Conservation (phyloP, 2,329 filamentous ascomycete genomes). For the Sclerotinia sclerotiorum region DNA sequence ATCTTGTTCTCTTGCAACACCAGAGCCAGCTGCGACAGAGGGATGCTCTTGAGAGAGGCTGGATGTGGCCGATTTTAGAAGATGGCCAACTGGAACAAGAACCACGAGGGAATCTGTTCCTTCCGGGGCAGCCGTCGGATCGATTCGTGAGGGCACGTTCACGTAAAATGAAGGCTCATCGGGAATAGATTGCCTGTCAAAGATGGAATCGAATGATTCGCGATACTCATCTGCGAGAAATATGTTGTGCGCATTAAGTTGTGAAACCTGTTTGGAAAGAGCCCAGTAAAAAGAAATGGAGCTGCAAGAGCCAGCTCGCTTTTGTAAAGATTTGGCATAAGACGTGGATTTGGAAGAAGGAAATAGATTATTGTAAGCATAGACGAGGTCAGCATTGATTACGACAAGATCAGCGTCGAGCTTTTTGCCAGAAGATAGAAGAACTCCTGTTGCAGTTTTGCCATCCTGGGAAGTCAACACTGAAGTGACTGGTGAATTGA, state of each 20-base stretch:
- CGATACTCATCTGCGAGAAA: slow-evolving; percentile 73
- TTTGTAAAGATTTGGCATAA: slow-evolving; percentile 45
- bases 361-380: slow-evolving; percentile 71
- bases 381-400: slow-evolving; percentile 72
- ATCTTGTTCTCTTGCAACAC: slow-evolving; percentile 49
- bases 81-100: slow-evolving; percentile 70
- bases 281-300: slow-evolving; percentile 79
- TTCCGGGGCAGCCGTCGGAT: slow-evolving; percentile 64
- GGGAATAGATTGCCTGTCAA: slow-evolving; percentile 67
- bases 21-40: slow-evolving; percentile 30
- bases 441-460: slow-evolving; percentile 56
- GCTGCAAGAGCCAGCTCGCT: slow-evolving; percentile 63
- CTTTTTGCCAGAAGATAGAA: slow-evolving; percentile 56
- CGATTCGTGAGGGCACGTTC: slow-evolving; percentile 71
- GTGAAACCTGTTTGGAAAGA: slow-evolving; percentile 57
- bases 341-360: slow-evolving; percentile 27
- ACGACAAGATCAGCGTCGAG: slow-evolving; percentile 65
- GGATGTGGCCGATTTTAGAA: slow-evolving; percentile 50
- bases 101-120: slow-evolving; percentile 67
- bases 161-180: slow-evolving; percentile 72
- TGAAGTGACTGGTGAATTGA: slow-evolving; percentile 56
- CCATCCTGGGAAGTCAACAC: slow-evolving; percentile 56
- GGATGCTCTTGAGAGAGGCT: slow-evolving; percentile 32
- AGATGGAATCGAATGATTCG: slow-evolving; percentile 74
- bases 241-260: slow-evolving; percentile 71